Base-by-base conservation (phyloP, 176 grass and related monocot species). In the Avena insularis region DNA sequence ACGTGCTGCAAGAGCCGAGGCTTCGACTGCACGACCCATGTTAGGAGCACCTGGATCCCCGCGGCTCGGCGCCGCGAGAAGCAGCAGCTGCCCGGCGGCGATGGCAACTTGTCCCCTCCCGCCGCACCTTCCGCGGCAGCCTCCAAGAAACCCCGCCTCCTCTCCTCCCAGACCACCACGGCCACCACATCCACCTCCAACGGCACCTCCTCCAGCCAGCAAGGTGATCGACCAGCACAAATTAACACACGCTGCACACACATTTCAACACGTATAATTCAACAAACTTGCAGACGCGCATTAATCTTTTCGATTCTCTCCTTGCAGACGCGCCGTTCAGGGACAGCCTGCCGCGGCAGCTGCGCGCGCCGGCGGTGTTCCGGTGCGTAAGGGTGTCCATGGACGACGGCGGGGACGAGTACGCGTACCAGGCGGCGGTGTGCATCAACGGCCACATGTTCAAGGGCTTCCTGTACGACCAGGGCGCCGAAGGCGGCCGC, bases 1-100 rank as follows among this genome's bases (percentile, higher is more conserved):
- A 94, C 89, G 33, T 99, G 97, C 84, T 96, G 94, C 89, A 97
- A 93, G 85, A 94, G 86, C 89, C 97, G 92, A 25, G 97, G 94
- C 48, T 93, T 87, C 65, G 92, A 93, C 1, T 99, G 94, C 75
- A 51, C 90, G 1, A 99, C 94, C 56, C 97, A 97, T 80, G 89
- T 99, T 64, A 87, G 82, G 89, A 99, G 94, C 90, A 96, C 97
- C 15, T 99, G 97, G 97, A 88, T 97, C 33, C 92, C 97, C 16
- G 87, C 94, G 49, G 77, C 92, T 8, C 85, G 90, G 1, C 94
- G 94, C 77, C 89, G 92, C 2, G 94, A 99, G 83, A 90, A 92
- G 29, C 92, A 89, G 74, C 90, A 91, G 20, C 6, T 87, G 4
- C 48, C 73, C 33, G 16, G 77, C 3, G 74, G n/a, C 6, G 49